These are phyloP conservation scores for Haberlea rhodopensis DNA, from an alignment of 257 asterid species.

Conservation along the genomic window DNA sequence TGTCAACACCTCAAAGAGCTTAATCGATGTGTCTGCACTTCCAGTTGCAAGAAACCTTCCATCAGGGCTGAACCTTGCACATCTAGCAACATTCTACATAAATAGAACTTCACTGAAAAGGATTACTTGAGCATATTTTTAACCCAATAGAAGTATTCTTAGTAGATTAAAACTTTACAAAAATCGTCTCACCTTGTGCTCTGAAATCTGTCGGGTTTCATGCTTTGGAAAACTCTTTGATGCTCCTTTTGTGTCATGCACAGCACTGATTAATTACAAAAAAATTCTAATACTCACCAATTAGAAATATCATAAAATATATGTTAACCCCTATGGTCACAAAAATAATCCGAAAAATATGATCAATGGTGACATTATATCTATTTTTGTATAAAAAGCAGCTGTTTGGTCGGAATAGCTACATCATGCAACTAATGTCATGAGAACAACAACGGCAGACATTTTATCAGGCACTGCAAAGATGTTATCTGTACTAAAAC, in stretches of 20 bases:
- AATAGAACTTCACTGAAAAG: constrained; percentile 18
- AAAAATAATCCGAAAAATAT: constrained; percentile 1
- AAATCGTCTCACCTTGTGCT: constrained; percentile 70
- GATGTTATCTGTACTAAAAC: not conserved
- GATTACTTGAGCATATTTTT: constrained; percentile 24
- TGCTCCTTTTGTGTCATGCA: constrained; percentile 53
- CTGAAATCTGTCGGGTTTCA: constrained; percentile 71
- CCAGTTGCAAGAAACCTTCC: constrained; percentile 89
- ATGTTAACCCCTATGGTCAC: constrained; percentile 4
- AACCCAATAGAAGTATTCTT: constrained; percentile 13
- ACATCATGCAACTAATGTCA: not conserved
- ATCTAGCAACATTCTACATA: constrained; percentile 65
- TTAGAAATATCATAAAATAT: constrained; percentile 14
- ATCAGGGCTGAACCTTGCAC: constrained; percentile 88
- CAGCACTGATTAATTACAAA: constrained; percentile 42
- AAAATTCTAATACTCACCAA: constrained; percentile 6
- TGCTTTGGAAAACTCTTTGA: constrained; percentile 75
- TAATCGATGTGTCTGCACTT: constrained; percentile 81
- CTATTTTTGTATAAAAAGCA: not conserved
- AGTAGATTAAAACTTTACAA: constrained; percentile 22
- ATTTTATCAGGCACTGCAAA: not conserved
- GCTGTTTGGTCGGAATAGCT: constrained; percentile 1
- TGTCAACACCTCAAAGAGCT: constrained; percentile 64
- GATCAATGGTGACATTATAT: not conserved
- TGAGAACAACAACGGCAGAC: constrained; percentile 12